Base-by-base conservation (phyloP, 2,329 filamentous ascomycete species). In the Ophiostoma australiae region DNA sequence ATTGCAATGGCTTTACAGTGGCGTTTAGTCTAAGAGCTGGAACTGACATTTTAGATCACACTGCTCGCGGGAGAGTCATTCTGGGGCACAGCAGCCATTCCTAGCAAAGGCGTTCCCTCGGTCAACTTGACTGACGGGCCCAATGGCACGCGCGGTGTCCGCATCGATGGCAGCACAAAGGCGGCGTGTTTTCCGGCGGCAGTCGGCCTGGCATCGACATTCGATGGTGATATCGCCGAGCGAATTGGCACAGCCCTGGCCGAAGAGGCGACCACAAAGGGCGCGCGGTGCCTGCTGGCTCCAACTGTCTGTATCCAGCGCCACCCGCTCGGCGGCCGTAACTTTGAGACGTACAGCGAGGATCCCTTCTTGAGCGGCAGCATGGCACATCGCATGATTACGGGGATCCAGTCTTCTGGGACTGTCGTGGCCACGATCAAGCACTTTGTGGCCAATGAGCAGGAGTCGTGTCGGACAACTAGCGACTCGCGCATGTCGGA, bases 291-390 rank as follows among this genome's bases (percentile, higher is more conserved):
- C 90, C 82, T 94, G 4, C 84, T 94, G 11, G 91, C 90, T 0
- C 91, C 91, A 1, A 94, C 91, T 0, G 89, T 93, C 35, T 93
- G 92, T 80, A 90, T 93, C 82, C 92, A 95, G 76, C 87, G 92
- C 17, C 91, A 91, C 69, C 92, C 92, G 0, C 84, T 95, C 0
- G 92, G 92, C 31, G 92, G 92, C 20, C 86, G 92, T 72, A 93
- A 93, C 74, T 96, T 95, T 75, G 92, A 96, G 79, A 93, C 91
- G 0, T 95, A 93, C 78, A 92, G 91, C 0, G 92, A 95, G 78
- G 92, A 95, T 75, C 92, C 92, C 0, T 85, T 90, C 13, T 84
- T 96, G 4, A 91, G 91, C 0, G 91, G 91, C 44, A 90, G 89
- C 73, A 81, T 93, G 73, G 90, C 90, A 13, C 86, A 89, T 0